Base-by-base conservation (phyloP, 805 yeast genomes). In the Candida arabinofermentans region DNA sequence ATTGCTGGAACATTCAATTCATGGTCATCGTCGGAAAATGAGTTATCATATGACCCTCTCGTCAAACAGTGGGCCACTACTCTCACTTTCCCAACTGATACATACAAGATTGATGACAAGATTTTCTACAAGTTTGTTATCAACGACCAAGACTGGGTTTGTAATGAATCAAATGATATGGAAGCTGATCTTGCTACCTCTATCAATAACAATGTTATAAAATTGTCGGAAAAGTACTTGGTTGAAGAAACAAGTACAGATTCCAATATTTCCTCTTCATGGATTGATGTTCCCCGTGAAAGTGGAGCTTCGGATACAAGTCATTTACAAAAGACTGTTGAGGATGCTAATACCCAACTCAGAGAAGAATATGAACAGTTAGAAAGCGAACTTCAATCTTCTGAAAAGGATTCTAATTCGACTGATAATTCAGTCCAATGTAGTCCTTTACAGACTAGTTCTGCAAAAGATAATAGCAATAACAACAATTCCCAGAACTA, bases 41-140 rank as follows among this genome's bases (percentile, higher is more conserved):
- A 31, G 8, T 34, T 53, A 14, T 23, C 30, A 4, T 49, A 36
- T 30, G 41, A 44, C 24, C 27, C 24, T 1, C 2, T 8, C 4
- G 13, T 26, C n/a, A n/a, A 27, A 2, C 17, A 31, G 18, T 53
- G 55, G 55, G 31, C 22, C 16, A n/a, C 41, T 13, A 18, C 24
- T 8, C n/a, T 43, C 19, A 24, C 24, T 10, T 22, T 44, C 13
- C 22, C 36, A 8, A 29, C 36, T 14, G 35, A 34, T 14, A 19
- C n/a, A 19, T 32, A 30, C 19, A 22, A 30, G 5, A 31, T 27
- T 24, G 42, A 47, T 34, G 48, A 46, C 16, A 55, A 54, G 35
- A 36, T 57, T 29, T 34, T 42, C 16, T 62, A 58, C 46, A 62
- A 62, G 36, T 62, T 56, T 39, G 59, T 62, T 5, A 47, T 54